Base-by-base conservation (phyloP, 495 filamentous ascomycete species). In the Xylaria longipes region DNA sequence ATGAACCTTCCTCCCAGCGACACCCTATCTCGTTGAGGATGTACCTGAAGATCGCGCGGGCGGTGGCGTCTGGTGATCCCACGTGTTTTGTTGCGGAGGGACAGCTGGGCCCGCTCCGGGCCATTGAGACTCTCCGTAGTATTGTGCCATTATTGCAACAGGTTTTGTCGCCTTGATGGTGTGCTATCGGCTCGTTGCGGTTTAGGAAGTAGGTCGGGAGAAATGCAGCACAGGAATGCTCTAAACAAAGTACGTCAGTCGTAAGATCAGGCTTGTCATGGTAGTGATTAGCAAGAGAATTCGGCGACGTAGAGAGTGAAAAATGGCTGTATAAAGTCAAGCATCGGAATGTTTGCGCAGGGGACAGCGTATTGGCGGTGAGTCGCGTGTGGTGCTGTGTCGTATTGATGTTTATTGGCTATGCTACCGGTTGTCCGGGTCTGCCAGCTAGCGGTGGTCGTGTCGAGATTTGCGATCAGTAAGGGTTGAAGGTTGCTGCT, bases 81-180 rank as follows among this genome's bases (percentile, higher is more conserved):
- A 83, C 60, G 82, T 84, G 57, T 92, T 89, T 71, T 85, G 84
- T 17, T 85, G 82, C 73, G 91, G 89, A 74, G 91, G 89, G 9
- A 62, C 70, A 58, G 87, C 87, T 54, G 85, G 79, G 37, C 87
- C 87, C 57, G 89, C 80, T 72, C 92, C 89, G 20, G 85, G 78
- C 93, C 93, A 96, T 79, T 91, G 88, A 79, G 92, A 90, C 74
- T 94, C 89, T 82, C 97, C 94, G 87, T 97, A 97, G 85, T 95
- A 97, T 66, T 79, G 77, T 62, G 77, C 75, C 77, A 79, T 79
- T 70, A 67, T 29, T 57, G 25, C 35, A 54, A 33, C 20, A 41
- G 37, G 27, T 52, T 5, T 14, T 41, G 14, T 43, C 48, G n/a
- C 35, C 14, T 71, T 7, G 9, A 17, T 31, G 41, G 20, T 7